Conservation (phyloP, 371 early-diverging fungal species). For the Nosema muscidifuracis region DNA sequence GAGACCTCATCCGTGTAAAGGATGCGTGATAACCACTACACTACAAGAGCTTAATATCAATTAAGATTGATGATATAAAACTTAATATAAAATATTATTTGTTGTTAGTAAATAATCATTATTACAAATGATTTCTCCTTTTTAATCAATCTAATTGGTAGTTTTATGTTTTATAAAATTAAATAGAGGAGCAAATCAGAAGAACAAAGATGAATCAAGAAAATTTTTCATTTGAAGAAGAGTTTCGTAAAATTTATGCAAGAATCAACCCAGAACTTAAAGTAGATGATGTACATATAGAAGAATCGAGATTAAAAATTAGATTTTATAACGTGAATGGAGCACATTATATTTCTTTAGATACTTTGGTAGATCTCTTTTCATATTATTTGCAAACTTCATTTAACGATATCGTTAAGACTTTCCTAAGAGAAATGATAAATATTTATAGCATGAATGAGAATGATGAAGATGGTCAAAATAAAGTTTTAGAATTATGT, state of each 20-base stretch:
- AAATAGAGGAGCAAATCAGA: background rate
- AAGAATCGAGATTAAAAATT: background rate
- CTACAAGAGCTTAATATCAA: too few relatives aligned
- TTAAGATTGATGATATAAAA: too few relatives aligned
- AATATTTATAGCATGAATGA: background rate
- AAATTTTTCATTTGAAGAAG: constrained; percentile 5
- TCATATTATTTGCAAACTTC: background rate
- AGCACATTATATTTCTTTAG: background rate
- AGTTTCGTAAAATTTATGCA: background rate
- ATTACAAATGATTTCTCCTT: background rate
- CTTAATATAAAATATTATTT: too few relatives aligned
- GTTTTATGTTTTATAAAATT: background rate
- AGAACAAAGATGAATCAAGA: background rate
- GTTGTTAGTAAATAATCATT: too few relatives aligned
- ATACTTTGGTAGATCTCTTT: background rate
- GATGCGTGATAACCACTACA: too few relatives aligned
- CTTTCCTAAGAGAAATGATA: background rate
- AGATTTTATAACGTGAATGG: background rate
- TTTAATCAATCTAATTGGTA: background rate
- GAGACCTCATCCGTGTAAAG: too few relatives aligned
- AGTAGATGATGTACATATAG: constrained; percentile 2
- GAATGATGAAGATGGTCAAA: background rate
- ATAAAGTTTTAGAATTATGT: background rate
- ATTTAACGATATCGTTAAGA: background rate
- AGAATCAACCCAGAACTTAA: background rate